A percentile compares a stretch with the other conserved stretches of the same genome.
Evolutionary conservation across 1,284 basidiomycete species (phyloP).

Genomic region (Waitea zeae): DNA sequence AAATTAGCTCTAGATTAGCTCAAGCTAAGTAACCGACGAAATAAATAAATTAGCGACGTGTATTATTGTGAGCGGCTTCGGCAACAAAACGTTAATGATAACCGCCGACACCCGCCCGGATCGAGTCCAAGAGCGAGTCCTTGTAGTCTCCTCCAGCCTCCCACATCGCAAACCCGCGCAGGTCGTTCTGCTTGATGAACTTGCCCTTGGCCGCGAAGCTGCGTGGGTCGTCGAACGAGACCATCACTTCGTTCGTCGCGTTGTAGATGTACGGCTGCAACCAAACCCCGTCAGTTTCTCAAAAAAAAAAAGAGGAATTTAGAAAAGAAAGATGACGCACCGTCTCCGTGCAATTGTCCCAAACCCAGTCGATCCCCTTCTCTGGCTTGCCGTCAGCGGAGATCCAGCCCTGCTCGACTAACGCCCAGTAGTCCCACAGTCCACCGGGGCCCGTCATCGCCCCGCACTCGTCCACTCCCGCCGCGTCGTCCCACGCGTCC

Average conservation of each 20-base stretch:
- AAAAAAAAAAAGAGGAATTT: not conserved
- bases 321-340: conserved; percentile 31
- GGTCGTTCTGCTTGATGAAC: conserved; percentile 15
- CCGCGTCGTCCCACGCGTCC: conserved; percentile 34
- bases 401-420: conserved; percentile 37
- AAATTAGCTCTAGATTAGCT: no score
- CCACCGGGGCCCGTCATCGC: conserved; percentile 23
- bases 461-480: conserved; percentile 37
- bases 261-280: conserved; percentile 56
- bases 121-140: conserved; percentile 26
- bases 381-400: conserved; percentile 29
- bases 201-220: conserved; percentile 44
- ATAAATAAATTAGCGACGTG: no score
- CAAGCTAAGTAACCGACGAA: no score
- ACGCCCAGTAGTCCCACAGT: conserved; percentile 39
- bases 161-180: conserved; percentile 37
- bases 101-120: conserved; percentile 11
- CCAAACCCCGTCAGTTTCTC: not conserved
- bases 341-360: conserved; percentile 51
- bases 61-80: no score
- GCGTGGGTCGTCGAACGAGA: conserved; percentile 42
- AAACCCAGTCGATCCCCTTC: conserved; percentile 29
- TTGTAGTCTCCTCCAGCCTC: conserved; percentile 31
- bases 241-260: conserved; percentile 27
- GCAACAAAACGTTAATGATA: no score